Evolutionary conservation across 306 rosid genomes (phyloP).

Genomic region (Inga laurina): DNA sequence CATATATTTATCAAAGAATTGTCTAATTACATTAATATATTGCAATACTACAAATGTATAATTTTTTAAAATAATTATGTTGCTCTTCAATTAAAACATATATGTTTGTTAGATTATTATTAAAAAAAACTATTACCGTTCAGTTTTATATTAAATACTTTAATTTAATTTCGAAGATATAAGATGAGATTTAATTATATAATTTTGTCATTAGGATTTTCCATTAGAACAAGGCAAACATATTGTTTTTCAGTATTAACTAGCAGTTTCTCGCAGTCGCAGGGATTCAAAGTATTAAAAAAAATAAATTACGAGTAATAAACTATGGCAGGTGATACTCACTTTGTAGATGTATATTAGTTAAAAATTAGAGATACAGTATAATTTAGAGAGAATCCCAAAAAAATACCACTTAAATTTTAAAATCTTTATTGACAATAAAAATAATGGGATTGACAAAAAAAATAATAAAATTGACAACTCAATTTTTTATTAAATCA

Average conservation of each 20-base stretch:
- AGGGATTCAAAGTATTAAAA: not conserved
- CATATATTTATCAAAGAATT: not conserved
- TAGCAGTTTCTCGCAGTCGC: too few relatives aligned
- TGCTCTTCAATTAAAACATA: not conserved
- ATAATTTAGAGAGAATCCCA: not conserved
- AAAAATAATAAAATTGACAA: too few relatives aligned
- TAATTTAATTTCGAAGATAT: not conserved
- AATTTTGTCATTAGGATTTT: not conserved
- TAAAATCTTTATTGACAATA: too few relatives aligned
- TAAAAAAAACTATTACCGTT: not conserved
- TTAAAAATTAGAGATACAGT: not conserved
- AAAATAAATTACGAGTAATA: too few relatives aligned
- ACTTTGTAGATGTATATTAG: not conserved
- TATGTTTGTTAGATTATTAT: not conserved
- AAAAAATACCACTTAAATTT: too few relatives aligned
- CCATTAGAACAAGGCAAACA: not conserved
- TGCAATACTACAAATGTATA: not conserved
- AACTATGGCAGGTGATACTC: not conserved
- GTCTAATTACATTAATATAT: not conserved
- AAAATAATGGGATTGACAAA: too few relatives aligned
- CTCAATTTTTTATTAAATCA: too few relatives aligned
- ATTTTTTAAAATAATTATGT: not conserved
- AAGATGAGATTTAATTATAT: not conserved
- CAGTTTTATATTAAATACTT: not conserved
- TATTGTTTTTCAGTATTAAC: not conserved